A percentile compares a stretch with the other conserved stretches of the same genome.
Conservation (phyloP, 2,329 filamentous ascomycete species). For the Pestalotiopsis sp. region DNA sequence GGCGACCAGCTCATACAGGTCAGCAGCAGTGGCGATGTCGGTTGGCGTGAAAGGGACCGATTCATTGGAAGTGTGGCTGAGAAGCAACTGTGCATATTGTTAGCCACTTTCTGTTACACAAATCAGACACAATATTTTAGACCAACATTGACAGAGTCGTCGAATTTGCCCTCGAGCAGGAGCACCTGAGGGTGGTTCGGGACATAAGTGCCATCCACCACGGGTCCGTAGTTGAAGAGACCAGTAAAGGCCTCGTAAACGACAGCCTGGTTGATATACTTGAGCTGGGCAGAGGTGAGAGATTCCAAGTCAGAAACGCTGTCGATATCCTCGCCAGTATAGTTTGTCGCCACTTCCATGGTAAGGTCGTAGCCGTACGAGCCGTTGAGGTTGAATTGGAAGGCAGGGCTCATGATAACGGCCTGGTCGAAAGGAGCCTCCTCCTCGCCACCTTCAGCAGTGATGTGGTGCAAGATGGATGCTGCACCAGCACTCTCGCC, state of each 20-base stretch:
- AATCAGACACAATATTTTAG: neutral
- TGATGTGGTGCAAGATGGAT: conserved; percentile 46
- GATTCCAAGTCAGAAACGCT: conserved; percentile 1
- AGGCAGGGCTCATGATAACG: conserved; percentile 25
- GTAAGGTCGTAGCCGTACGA: conserved; percentile 16
- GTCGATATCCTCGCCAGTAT: conserved; percentile 11
- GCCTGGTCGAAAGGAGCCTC: conserved; percentile 20
- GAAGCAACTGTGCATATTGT: conserved; percentile 11
- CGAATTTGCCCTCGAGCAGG: conserved; percentile 4
- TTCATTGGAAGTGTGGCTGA: conserved; percentile 47
- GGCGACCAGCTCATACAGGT: conserved; percentile 16
- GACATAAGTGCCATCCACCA: conserved; percentile 10
- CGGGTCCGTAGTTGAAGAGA: conserved; percentile 11
- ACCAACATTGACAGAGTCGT: conserved; percentile 11
- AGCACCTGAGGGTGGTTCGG: conserved; percentile 8
- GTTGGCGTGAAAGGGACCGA: conserved; percentile 41
- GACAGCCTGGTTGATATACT: conserved; percentile 11
- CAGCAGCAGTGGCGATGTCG: conserved; percentile 38
- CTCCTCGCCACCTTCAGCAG: conserved; percentile 41
- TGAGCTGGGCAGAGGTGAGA: conserved; percentile 6
- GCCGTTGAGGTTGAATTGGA: conserved; percentile 24
- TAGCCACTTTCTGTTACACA: neutral
- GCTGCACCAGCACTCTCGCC: conserved; percentile 55
- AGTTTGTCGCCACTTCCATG: conserved; percentile 16
- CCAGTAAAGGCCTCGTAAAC: conserved; percentile 1